Evolutionary conservation across 2,329 filamentous ascomycete genomes (phyloP), one percentile per base, ranked within the genome.

Genomic region (Claviceps digitariae): DNA sequence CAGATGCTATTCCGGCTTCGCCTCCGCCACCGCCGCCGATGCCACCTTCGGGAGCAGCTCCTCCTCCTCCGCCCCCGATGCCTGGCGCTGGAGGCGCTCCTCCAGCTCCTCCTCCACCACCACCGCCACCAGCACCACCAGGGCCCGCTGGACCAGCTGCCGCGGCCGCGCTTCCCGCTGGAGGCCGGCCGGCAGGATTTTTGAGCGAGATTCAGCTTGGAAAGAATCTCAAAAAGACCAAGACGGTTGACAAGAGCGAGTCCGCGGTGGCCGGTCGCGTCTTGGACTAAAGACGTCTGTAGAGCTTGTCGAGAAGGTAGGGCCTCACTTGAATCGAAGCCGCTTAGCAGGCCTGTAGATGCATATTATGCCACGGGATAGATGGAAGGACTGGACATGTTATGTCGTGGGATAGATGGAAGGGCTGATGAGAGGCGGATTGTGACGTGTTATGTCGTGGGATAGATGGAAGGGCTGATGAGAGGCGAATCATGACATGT

Each of bases 131-230:
- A 40, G 74, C 68, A 58, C 76, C 67, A 45, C 76, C 70, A 27
- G 76, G 72, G 9, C 69, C 74, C 2, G 69, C 67, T 20, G 71
- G 63, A 47, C 67, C 68, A 52, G 66, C 67, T 50, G 62, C 70
- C 34, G 71, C 74, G 4, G 74, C 81, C 34, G 71, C 74, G 4
- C 74, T 81, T 4, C 72, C 79, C 6, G 55, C 64, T 12, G 68
- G 70, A 31, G 77, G 72, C 0, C 73, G 77, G 29, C 80, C 81
- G 21, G 63, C 79, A 21, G 81, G 82, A 1, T 76, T 98, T 63
- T 69, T 98, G 58, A 83, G 83, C 55, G 82, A 95, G 66, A 97
- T 98, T 57, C 83, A 91, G 64, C 72, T 81, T 57, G 91, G 93
- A 45, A 90, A 69, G 68, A 69, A 82, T 2, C 72, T 98, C 64